Conservation (phyloP, 768 basidiomycete genomes). For the Obba rivulosa region DNA sequence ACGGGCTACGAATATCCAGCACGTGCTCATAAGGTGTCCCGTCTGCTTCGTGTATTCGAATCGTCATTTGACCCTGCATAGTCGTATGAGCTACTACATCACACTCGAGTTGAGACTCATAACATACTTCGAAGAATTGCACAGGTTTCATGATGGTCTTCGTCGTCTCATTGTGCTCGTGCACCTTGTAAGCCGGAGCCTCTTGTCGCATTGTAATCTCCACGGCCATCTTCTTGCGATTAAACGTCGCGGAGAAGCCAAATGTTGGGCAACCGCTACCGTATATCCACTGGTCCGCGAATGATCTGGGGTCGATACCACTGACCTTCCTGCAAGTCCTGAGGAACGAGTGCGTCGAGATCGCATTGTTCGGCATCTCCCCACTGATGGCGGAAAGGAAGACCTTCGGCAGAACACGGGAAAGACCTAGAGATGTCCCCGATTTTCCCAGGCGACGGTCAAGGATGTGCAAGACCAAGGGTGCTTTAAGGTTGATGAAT, state of each 20-base stretch:
- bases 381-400: conserved; percentile 92
- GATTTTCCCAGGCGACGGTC: conserved; percentile 92
- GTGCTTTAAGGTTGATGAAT: conserved; percentile 93
- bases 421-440: conserved; percentile 90
- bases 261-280: conserved; percentile 95
- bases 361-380: conserved; percentile 76
- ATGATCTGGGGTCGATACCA: conserved; percentile 82
- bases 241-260: conserved; percentile 85
- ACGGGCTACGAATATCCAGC: conserved; percentile 78
- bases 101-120: no score
- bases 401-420: conserved; percentile 90
- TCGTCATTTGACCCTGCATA: conserved; percentile 88
- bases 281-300: conserved; percentile 99
- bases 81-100: not conserved
- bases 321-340: conserved; percentile 90
- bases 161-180: conserved; percentile 64
- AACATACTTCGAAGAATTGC: conserved; percentile 76
- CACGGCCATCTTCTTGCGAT: conserved; percentile 97
- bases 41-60: conserved; percentile 98
- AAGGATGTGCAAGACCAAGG: conserved; percentile 93
- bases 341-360: conserved; percentile 89
- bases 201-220: conserved; percentile 93
- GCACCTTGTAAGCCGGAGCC: conserved; percentile 64
- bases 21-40: conserved; percentile 99
- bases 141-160: conserved; percentile 75